phyloP scores from a whole-genome alignment of 1,284 basidiomycete genomes.

The Sanguinoderma infundibulare region DNA sequence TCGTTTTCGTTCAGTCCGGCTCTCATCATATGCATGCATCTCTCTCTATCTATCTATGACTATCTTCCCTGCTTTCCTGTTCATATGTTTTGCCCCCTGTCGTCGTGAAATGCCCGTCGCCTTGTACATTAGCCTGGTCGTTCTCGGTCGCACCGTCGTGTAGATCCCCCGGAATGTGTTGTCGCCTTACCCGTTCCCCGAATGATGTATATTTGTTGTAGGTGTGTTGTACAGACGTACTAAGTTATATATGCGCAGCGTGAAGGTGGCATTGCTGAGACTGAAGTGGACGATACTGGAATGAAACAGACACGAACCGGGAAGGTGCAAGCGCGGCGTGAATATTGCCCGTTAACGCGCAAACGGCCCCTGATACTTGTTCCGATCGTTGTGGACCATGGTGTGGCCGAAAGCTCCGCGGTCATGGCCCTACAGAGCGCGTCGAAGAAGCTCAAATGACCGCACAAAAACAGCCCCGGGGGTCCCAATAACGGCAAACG shows the following conservation, averaged over 20 bases:
- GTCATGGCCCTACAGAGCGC: background rate
- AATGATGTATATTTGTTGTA: background rate
- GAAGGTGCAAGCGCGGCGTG: background rate
- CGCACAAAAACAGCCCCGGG: background rate
- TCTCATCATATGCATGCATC: background rate
- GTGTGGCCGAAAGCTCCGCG: slow-evolving; percentile 6
- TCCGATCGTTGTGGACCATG: slow-evolving; percentile 2
- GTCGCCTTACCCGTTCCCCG: background rate
- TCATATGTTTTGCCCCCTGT: slow-evolving; percentile 6
- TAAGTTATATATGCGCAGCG: background rate
- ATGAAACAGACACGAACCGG: background rate
- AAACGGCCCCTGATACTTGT: background rate
- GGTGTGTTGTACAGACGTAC: background rate
- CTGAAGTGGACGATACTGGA: background rate
- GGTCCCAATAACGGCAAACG: background rate
- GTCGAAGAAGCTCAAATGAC: background rate
- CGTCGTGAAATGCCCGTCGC: slow-evolving; percentile 6
- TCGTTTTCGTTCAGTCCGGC: background rate
- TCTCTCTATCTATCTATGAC: background rate
- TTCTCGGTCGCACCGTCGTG: slow-evolving; percentile 3
- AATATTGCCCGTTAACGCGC: no score
- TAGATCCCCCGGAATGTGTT: slow-evolving; percentile 3
- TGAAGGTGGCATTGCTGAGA: background rate
- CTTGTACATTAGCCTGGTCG: slow-evolving; percentile 8
- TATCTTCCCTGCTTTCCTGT: slow-evolving; percentile 10